phyloP scores from a whole-genome alignment of 805 yeast species.

The Allodekkera sacchari region DNA sequence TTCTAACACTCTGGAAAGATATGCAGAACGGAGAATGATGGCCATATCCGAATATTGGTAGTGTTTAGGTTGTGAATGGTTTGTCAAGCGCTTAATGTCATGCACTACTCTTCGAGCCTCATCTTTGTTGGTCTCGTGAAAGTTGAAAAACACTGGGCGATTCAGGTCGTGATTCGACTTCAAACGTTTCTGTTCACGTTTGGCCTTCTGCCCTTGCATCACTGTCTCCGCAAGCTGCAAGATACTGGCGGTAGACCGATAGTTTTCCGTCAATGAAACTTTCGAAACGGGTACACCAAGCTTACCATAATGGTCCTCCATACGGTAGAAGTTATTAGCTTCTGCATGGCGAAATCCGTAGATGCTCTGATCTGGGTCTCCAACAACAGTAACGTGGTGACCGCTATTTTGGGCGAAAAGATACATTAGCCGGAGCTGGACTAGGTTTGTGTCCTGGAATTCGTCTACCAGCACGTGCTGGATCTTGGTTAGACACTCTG shows the following conservation, averaged over 20 bases:
- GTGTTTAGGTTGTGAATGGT: conserved; percentile 24
- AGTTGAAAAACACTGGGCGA: conserved; percentile 39
- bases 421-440: conserved; percentile 66
- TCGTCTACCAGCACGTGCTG: conserved; percentile 85
- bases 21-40: conserved; percentile 58
- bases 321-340: conserved; percentile 50
- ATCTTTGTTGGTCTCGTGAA: conserved; percentile 30
- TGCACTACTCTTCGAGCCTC: conserved; percentile 56
- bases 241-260: conserved; percentile 69
- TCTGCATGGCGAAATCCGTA: conserved; percentile 84
- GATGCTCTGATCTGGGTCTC: conserved; percentile 95
- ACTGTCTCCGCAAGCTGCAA: conserved; percentile 54
- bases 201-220: conserved; percentile 49
- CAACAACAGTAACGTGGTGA: conserved; percentile 75
- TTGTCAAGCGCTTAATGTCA: conserved; percentile 42
- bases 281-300: conserved; percentile 12
- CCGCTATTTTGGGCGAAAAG: conserved; percentile 36
- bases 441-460: conserved; percentile 81
- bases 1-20: conserved; percentile 57
- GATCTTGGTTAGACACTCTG: conserved; percentile 39
- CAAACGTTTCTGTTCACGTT: conserved; percentile 35
- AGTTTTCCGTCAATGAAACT: conserved; percentile 55
- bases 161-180: conserved; percentile 35
- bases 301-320: conserved; percentile 32
- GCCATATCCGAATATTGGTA: conserved; percentile 57